Base-by-base conservation (phyloP, 169 alveolate genomes). In the Eimeria acervulina region DNA sequence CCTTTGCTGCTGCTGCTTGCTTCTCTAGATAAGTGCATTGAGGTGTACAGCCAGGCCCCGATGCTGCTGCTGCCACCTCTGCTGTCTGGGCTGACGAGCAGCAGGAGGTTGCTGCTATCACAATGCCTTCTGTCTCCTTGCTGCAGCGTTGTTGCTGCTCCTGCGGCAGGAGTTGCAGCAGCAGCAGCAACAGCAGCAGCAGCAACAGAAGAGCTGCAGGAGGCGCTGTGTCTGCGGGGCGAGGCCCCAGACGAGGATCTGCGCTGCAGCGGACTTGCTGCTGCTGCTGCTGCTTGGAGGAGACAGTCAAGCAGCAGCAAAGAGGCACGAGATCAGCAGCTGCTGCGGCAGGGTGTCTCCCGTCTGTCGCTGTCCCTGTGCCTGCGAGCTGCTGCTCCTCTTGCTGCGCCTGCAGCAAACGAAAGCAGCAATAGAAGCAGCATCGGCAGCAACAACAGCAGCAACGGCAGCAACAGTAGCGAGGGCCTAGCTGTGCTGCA, bases 151-250 rank as follows among this genome's bases (percentile, higher is more conserved):
- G 51, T 28, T 23, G 42, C 63, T 21, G 17, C 55, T 15, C 7
- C 28, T n/a, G 5, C 89, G 33, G 42, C 89, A 80, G 33, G 55
- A 76, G 26, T 10, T 19, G 15, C 63, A 42, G 21, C 74, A 12
- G 68, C 90, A 44, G 51, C 47, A 21, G 72, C 90, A 81, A 21
- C 47, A 26, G 74, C 72, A 81, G 87, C 63, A 76, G 52, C 87
- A 76, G 87, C 87, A 42, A 47, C 90, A 52, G 90, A 81, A 17
- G 90, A 81, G 21, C 44, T 81, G 90, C 90, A 81, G 90, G 51
- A 44, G 44, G 70, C 72, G 33, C 70, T 81, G 72, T 44, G 44
- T 26, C 90, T 81, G 19, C 90, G 74, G 13, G 44, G 21, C 17
- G 51, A 42, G 47, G 47, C 31, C 26, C 19, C 44, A 8, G 17